Evolutionary conservation across 2,329 filamentous ascomycete species (phyloP).

Genomic region (Ophiocordyceps unilateralis): DNA sequence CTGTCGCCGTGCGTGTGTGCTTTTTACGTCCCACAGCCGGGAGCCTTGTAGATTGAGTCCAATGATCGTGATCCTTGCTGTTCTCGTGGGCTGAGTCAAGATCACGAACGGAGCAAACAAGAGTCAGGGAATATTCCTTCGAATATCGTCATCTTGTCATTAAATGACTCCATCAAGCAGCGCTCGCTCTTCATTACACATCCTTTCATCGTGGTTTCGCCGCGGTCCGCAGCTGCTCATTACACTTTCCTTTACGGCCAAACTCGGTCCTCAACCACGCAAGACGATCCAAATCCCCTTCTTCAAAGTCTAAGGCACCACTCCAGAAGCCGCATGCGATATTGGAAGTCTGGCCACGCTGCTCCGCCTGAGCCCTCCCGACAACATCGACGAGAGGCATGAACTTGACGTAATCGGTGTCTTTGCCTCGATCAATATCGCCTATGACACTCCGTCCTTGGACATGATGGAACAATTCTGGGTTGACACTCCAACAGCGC

Average conservation of each 20-base stretch:
- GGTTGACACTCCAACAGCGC: neutral
- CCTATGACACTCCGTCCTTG: neutral
- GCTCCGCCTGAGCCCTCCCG: neutral
- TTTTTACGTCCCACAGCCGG: no score
- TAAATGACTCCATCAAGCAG: no score
- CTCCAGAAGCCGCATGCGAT: neutral
- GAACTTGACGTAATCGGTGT: neutral
- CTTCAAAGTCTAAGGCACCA: neutral
- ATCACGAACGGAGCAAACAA: no score
- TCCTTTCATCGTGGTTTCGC: no score
- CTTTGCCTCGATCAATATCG: neutral
- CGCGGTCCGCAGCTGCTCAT: neutral
- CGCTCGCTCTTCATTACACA: no score
- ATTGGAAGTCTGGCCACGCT: neutral
- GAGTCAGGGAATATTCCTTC: no score
- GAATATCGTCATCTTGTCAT: no score
- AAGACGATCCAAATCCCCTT: neutral
- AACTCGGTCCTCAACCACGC: neutral
- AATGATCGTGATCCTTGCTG: no score
- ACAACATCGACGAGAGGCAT: neutral
- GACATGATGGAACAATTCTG: neutral
- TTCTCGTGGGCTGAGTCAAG: no score
- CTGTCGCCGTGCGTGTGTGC: no score
- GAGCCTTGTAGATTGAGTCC: no score
- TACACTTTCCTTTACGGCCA: neutral